Conservation (phyloP, 257 asterid genomes). For the Linaria vulgaris region DNA sequence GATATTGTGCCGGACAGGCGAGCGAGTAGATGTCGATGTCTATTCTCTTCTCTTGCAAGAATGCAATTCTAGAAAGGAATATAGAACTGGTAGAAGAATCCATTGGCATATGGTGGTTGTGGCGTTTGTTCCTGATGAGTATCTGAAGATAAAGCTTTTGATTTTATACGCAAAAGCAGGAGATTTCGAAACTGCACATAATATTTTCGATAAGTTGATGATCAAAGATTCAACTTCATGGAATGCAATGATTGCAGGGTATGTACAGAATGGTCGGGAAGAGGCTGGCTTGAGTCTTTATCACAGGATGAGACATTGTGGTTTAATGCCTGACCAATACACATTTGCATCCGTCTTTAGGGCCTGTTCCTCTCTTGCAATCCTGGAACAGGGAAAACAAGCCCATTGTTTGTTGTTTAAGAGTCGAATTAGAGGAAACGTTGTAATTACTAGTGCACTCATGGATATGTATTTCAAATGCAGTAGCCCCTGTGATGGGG, state of each 20-base stretch:
- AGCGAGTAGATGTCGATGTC: conserved; percentile 55
- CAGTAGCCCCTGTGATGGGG: conserved; percentile 74
- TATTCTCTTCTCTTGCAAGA: conserved; percentile 91
- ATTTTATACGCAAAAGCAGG: conserved; percentile 84
- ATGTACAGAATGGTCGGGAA: conserved; percentile 75
- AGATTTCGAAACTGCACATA: conserved; percentile 54
- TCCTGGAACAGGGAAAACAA: conserved; percentile 81
- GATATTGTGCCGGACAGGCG: conserved; percentile 63
- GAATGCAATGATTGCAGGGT: conserved; percentile 85
- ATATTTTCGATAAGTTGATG: conserved; percentile 55
- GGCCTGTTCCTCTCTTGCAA: conserved; percentile 89
- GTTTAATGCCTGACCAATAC: conserved; percentile 79
- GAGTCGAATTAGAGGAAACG: conserved; percentile 54
- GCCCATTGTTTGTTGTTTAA: conserved; percentile 72
- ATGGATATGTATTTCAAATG: conserved; percentile 97
- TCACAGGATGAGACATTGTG: conserved; percentile 60
- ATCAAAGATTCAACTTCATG: conserved; percentile 61
- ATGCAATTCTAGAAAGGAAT: conserved; percentile 72
- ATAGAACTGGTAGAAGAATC: conserved; percentile 66
- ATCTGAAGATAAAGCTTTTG: conserved; percentile 71
- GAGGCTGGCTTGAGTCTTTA: conserved; percentile 70
- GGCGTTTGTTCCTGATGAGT: conserved; percentile 69
- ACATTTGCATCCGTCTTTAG: conserved; percentile 85
- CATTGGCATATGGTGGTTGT: conserved; percentile 84
- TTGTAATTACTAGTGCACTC: conserved; percentile 78